Evolutionary conservation across 1,284 basidiomycete species (phyloP).

Genomic region (Blastosporella zonata): DNA sequence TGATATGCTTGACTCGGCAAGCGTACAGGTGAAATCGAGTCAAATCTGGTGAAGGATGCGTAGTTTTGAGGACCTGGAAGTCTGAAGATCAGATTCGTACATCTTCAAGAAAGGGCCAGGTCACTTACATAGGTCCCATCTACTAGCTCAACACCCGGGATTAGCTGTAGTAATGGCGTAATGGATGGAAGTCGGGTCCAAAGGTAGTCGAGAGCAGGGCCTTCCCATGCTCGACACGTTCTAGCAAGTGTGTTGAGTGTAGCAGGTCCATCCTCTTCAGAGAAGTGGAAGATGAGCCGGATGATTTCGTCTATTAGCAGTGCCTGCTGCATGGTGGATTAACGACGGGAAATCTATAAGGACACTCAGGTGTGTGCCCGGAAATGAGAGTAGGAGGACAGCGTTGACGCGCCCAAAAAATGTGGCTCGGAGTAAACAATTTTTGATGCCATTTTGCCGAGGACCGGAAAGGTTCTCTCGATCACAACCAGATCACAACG

Average conservation of each 20-base stretch:
- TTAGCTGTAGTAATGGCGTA: constrained; percentile 44
- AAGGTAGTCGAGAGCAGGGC: constrained; percentile 52
- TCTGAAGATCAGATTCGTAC: not conserved
- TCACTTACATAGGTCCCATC: constrained; percentile 32
- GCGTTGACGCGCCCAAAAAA: constrained; percentile 8
- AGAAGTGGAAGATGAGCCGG: constrained; percentile 39
- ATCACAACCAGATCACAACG: not conserved
- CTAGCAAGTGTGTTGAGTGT: constrained; percentile 34
- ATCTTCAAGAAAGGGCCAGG: not conserved
- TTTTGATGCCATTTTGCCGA: constrained; percentile 11
- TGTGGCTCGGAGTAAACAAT: constrained; percentile 6
- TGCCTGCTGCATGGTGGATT: constrained; percentile 42
- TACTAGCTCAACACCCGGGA: constrained; percentile 30
- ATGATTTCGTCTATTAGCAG: constrained; percentile 53
- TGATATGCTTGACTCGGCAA: constrained; percentile 43
- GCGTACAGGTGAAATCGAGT: constrained; percentile 42
- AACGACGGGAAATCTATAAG: not conserved
- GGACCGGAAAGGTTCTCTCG: constrained; percentile 16
- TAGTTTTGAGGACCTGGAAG: constrained; percentile 20
- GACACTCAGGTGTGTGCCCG: not conserved
- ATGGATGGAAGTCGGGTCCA: constrained; percentile 47
- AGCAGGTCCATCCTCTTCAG: constrained; percentile 27
- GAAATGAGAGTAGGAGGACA: constrained; percentile 3
- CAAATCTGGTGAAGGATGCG: constrained; percentile 20
- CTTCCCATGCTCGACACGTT: constrained; percentile 52